These are phyloP conservation scores for Elsinoe perseae DNA, from an alignment of 2,329 filamentous ascomycete species.

Conservation along the genomic window DNA sequence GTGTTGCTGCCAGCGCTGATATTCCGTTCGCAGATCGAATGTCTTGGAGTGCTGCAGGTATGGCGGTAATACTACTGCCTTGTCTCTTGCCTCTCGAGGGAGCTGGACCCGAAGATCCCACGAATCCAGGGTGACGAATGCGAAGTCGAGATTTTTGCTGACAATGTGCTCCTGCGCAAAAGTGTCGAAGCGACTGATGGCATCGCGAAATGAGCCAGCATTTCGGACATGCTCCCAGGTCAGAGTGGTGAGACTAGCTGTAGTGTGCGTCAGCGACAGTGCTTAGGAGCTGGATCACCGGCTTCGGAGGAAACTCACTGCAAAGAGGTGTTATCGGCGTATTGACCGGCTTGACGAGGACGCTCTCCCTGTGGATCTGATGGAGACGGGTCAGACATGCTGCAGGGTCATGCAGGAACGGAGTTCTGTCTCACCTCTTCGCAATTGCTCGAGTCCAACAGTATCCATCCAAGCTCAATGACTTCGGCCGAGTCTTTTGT, in stretches of 20 bases:
- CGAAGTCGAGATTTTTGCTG: slow-evolving; percentile 88
- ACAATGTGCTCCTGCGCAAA: slow-evolving; percentile 89
- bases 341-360: slow-evolving; percentile 96
- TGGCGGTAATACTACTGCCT: slow-evolving; percentile 89
- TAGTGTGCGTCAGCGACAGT: slow-evolving; percentile 27
- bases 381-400: slow-evolving; percentile 17
- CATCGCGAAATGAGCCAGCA: slow-evolving; percentile 93
- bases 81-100: slow-evolving; percentile 93
- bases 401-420: background rate
- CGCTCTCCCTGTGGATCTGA: slow-evolving; percentile 88
- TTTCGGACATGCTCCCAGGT: slow-evolving; percentile 99
- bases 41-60: slow-evolving; percentile 97
- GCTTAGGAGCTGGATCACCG: slow-evolving; percentile 17
- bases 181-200: slow-evolving; percentile 86
- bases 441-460: slow-evolving; percentile 82
- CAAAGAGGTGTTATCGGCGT: slow-evolving; percentile 97
- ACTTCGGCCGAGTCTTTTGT: slow-evolving; percentile 99
- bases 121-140: slow-evolving; percentile 95
- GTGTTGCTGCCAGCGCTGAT: slow-evolving; percentile 97
- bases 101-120: slow-evolving; percentile 98
- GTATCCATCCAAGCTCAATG: slow-evolving; percentile 97
- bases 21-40: slow-evolving; percentile 94
- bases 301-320: slow-evolving; percentile 60
- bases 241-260: slow-evolving; percentile 91
- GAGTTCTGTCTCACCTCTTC: slow-evolving; percentile 60